A percentile compares a stretch with the other conserved stretches of the same genome.
Evolutionary conservation across 352 stramenopile genomes (phyloP).

Genomic region (Pythium insidiosum): DNA sequence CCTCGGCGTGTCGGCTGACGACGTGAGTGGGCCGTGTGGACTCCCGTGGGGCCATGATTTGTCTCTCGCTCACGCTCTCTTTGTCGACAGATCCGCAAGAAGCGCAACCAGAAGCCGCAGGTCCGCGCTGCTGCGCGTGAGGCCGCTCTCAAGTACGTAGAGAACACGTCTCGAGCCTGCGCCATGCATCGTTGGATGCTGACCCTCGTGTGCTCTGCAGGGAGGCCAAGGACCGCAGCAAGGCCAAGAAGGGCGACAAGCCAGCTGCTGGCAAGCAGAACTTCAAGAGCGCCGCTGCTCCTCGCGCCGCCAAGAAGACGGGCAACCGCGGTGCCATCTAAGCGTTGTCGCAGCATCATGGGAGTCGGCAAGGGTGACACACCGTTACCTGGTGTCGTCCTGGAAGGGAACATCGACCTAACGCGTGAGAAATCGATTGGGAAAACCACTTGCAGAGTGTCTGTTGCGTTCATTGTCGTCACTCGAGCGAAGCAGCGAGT

Average conservation of each 20-base stretch:
- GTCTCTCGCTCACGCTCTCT: too few species aligned
- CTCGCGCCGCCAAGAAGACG: slow-evolving; percentile 81
- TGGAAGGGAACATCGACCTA: too few species aligned
- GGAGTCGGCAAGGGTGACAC: slow-evolving; percentile 1
- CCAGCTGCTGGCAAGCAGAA: slow-evolving; percentile 51
- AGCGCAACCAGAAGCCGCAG: slow-evolving; percentile 94
- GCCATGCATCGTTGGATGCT: too few species aligned
- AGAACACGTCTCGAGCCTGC: slow-evolving; percentile 92
- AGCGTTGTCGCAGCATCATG: too few species aligned
- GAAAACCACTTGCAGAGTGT: too few species aligned
- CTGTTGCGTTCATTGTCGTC: too few species aligned
- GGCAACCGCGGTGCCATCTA: slow-evolving; percentile 87
- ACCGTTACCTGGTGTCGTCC: background rate
- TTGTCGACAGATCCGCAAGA: slow-evolving; percentile 98
- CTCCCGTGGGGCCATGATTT: too few species aligned
- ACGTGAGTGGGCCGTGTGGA: slow-evolving; percentile 63
- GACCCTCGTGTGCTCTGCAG: too few species aligned
- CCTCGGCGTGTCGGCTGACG: slow-evolving; percentile 93
- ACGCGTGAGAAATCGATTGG: slow-evolving; percentile 26
- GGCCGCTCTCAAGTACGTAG: too few species aligned
- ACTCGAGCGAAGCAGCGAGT: too few species aligned
- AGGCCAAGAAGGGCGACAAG: too few species aligned
- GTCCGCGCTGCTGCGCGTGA: slow-evolving; percentile 86
- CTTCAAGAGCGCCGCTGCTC: slow-evolving; percentile 53
- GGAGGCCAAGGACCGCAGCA: slow-evolving; percentile 87